phyloP scores from a whole-genome alignment of 805 yeast species.

The Monosporozyma siamensis region DNA sequence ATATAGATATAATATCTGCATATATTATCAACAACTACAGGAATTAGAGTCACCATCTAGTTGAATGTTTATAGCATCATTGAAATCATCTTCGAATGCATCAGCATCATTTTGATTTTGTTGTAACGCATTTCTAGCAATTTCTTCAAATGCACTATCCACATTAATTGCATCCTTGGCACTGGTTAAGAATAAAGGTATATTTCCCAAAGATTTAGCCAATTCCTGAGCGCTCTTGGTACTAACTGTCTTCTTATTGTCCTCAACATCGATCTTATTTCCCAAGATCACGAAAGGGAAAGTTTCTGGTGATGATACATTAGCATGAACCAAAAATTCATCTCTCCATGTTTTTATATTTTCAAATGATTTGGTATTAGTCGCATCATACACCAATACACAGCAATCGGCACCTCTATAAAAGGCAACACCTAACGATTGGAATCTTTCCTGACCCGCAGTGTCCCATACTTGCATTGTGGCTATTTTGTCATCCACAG shows the following conservation, averaged over 20 bases:
- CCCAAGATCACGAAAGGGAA: slow-evolving; percentile 95
- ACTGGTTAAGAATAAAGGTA: slow-evolving; percentile 94
- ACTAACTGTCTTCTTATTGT: slow-evolving; percentile 66
- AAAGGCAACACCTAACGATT: slow-evolving; percentile 91
- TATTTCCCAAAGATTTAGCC: slow-evolving; percentile 57
- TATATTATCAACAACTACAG: slow-evolving; percentile 52
- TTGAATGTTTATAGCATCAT: slow-evolving; percentile 92
- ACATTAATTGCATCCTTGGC: slow-evolving; percentile 95
- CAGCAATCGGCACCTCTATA: slow-evolving; percentile 98
- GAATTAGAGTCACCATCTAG: slow-evolving; percentile 71
- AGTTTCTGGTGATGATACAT: slow-evolving; percentile 85
- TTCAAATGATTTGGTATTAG: slow-evolving; percentile 88
- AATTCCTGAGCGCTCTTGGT: slow-evolving; percentile 51
- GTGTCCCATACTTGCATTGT: slow-evolving; percentile 90
- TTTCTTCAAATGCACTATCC: slow-evolving; percentile 90
- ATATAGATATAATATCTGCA: background rate
- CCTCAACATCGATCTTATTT: slow-evolving; percentile 91
- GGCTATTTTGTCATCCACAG: slow-evolving; percentile 51
- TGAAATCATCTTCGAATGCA: slow-evolving; percentile 86
- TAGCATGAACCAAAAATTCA: slow-evolving; percentile 88
- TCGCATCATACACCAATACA: slow-evolving; percentile 90
- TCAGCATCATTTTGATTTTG: slow-evolving; percentile 66
- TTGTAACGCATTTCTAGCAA: slow-evolving; percentile 89
- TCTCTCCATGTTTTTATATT: slow-evolving; percentile 87
- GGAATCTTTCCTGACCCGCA: slow-evolving; percentile 97